A percentile compares a stretch with the other conserved stretches of the same genome.
phyloP scores from a whole-genome alignment of 805 yeast genomes.

The Wickerhamomyces kurtzmanii region DNA sequence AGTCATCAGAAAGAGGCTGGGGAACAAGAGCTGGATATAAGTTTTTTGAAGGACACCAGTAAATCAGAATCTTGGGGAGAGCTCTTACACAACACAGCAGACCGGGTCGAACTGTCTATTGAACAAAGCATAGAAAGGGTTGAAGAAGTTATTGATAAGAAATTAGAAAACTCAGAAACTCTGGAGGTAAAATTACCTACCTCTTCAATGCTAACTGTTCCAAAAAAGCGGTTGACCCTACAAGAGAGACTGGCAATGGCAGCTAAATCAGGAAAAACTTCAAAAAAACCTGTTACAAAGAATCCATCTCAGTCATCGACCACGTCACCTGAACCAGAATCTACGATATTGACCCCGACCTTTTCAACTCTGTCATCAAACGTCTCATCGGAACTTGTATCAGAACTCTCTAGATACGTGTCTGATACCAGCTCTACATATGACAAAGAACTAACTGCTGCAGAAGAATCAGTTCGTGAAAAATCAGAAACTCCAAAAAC shows the following conservation, averaged over 20 bases:
- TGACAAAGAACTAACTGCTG: too few relatives aligned
- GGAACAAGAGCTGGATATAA: not conserved
- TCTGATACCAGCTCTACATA: too few relatives aligned
- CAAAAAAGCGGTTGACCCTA: slow-evolving; percentile 58
- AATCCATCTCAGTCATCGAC: slow-evolving; percentile 6
- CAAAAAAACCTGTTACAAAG: slow-evolving; percentile 17
- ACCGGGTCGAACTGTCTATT: too few relatives aligned
- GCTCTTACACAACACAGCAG: not conserved
- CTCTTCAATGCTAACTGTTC: slow-evolving; percentile 2
- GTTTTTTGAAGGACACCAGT: not conserved
- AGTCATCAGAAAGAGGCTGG: not conserved
- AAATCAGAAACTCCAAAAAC: too few relatives aligned
- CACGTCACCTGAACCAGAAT: not conserved
- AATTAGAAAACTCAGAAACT: not conserved
- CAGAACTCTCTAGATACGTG: not conserved
- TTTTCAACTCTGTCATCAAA: not conserved
- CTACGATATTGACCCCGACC: not conserved
- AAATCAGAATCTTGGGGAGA: not conserved
- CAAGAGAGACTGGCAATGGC: slow-evolving; percentile 84
- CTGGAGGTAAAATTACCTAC: not conserved
- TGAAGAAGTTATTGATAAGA: not conserved
- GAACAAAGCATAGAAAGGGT: not conserved
- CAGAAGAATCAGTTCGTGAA: too few relatives aligned
- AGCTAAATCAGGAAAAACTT: slow-evolving; percentile 35
- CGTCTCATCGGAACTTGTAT: slow-evolving; percentile 4